Conservation (phyloP, 129 eudicot genomes). For the Chrysanthemum lavandulifolium region DNA sequence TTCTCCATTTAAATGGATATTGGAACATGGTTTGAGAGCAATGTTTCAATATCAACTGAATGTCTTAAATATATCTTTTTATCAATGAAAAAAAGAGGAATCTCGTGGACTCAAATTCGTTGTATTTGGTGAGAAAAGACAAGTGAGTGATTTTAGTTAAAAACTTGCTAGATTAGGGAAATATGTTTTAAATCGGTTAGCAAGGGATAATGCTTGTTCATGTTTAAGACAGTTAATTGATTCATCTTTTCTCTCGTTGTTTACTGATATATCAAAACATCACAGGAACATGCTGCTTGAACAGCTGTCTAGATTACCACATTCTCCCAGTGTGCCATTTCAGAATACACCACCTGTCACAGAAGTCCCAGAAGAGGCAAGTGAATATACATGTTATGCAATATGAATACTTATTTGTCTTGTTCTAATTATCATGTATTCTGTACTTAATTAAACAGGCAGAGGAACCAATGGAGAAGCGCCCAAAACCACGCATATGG, state of each 20-base stretch:
- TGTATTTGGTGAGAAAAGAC: no score
- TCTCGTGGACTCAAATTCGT: no score
- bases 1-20: no score
- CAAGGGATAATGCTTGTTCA: no score
- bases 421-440: neutral
- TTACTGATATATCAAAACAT: neutral
- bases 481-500: slow-evolving; percentile 82
- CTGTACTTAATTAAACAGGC: slow-evolving; percentile 26
- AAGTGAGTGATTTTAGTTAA: no score
- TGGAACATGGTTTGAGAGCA: no score
- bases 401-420: neutral
- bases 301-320: slow-evolving; percentile 70
- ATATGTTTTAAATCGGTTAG: no score
- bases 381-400: neutral
- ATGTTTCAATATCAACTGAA: no score
- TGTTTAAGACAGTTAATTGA: neutral
- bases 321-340: slow-evolving; percentile 87
- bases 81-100: no score
- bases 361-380: slow-evolving; percentile 77
- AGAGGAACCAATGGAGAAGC: slow-evolving; percentile 67
- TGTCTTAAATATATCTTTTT: no score
- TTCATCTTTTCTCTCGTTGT: neutral
- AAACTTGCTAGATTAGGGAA: no score
- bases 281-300: slow-evolving; percentile 85
- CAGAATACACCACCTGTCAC: slow-evolving; percentile 70